Percentiles rank a stretch among this genome's conserved stretches.
Evolutionary conservation across 2,329 filamentous ascomycete genomes (phyloP).

Genomic region (Penicillium paneum): DNA sequence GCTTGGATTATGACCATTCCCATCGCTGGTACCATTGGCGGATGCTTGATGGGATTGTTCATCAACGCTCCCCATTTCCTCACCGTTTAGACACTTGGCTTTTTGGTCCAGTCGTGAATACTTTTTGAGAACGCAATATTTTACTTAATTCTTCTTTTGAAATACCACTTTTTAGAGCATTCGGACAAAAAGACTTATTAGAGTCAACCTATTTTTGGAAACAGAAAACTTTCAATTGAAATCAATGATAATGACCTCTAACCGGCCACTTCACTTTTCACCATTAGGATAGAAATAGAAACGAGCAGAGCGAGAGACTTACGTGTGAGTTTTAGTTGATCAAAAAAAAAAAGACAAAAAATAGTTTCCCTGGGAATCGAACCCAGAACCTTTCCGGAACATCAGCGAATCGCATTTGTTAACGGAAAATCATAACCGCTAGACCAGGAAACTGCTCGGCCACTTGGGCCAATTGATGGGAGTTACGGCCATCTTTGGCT

Average conservation of each 20-base stretch:
- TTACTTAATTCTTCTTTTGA: not conserved
- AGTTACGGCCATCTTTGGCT: not conserved
- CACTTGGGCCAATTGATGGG: not conserved
- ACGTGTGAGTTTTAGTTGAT: no score
- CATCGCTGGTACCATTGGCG: constrained; percentile 57
- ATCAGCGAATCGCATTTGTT: not conserved
- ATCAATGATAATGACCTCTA: no score
- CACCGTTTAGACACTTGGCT: not conserved
- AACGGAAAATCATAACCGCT: constrained; percentile 10
- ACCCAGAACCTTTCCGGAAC: constrained; percentile 6
- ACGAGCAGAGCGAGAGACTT: no score
- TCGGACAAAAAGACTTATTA: not conserved
- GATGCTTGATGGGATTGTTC: constrained; percentile 51
- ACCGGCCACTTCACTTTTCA: not conserved
- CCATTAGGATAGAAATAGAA: not conserved
- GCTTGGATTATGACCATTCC: constrained; percentile 67
- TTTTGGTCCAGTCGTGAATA: not conserved
- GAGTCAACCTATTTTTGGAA: not conserved
- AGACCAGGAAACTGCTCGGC: constrained; percentile 7
- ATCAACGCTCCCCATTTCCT: constrained; percentile 60
- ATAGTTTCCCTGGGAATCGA: constrained; percentile 9
- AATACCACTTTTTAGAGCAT: not conserved
- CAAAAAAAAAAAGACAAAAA: not conserved
- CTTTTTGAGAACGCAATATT: not conserved
- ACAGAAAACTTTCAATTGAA: not conserved